A percentile compares a stretch with the other conserved stretches of the same genome.
Conservation (phyloP, 139 green algal genomes). For the Spirogloea muscicola region DNA sequence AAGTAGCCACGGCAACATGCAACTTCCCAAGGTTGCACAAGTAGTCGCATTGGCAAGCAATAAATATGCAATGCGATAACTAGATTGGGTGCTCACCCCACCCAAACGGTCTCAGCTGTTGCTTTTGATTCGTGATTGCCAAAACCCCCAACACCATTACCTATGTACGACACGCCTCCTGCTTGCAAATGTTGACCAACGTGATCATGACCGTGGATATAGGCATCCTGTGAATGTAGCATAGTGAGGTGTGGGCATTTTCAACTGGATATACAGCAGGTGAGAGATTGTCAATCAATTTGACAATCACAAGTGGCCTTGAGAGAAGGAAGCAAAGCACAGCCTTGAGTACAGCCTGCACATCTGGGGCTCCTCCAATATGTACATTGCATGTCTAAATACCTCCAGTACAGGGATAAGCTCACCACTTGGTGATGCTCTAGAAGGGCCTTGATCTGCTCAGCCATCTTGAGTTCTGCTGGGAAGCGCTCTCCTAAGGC, state of each 20-base stretch:
- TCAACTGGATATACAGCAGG: background rate
- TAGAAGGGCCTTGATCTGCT: conserved; percentile 21
- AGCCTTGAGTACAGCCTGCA: background rate
- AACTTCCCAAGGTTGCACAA: background rate
- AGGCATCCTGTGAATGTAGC: conserved; percentile 25
- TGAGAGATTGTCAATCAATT: background rate
- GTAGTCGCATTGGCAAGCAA: background rate
- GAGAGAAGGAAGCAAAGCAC: background rate
- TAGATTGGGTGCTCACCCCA: background rate
- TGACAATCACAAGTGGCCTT: background rate
- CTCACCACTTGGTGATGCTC: conserved; percentile 28
- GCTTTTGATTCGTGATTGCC: background rate
- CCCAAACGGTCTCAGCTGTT: conserved; percentile 30
- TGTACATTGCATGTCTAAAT: background rate
- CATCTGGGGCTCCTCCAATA: background rate
- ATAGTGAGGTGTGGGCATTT: background rate
- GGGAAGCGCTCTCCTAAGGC: conserved; percentile 18
- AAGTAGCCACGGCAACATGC: background rate
- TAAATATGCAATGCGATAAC: background rate
- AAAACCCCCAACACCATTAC: conserved; percentile 42
- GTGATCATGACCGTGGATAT: conserved; percentile 42
- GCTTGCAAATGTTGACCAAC: conserved; percentile 37
- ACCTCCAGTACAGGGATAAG: no score
- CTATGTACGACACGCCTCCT: conserved; percentile 32
- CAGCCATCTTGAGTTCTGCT: conserved; percentile 7